Conservation (phyloP, 202 grass and related monocot genomes). For the Hordeum pubiflorum region DNA sequence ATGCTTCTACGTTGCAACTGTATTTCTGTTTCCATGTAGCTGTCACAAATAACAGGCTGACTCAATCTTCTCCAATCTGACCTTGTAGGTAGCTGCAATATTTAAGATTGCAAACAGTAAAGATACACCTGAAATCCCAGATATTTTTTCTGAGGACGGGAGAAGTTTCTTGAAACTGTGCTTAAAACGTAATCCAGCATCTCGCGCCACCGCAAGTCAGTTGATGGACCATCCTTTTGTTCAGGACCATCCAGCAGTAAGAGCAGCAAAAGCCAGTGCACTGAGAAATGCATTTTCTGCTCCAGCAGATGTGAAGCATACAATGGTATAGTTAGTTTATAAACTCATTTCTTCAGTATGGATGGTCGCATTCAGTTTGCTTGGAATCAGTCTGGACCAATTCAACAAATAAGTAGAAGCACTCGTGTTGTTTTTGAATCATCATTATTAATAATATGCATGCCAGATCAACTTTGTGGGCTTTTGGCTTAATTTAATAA, state of each 20-base stretch:
- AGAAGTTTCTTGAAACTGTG: conserved; percentile 74
- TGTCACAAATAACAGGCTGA: background rate
- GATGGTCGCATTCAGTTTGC: background rate
- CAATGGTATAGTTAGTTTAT: conserved; percentile 15
- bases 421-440: background rate
- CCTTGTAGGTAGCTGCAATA: conserved; percentile 83
- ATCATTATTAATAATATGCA: background rate
- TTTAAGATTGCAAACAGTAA: conserved; percentile 99
- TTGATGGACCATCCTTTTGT: conserved; percentile 90
- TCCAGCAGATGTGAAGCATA: conserved; percentile 31
- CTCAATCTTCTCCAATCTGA: background rate
- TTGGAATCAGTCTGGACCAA: background rate
- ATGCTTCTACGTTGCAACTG: conserved; percentile 21
- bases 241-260: conserved; percentile 52
- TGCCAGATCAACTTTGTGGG: background rate
- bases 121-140: conserved; percentile 85
- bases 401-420: background rate
- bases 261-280: conserved; percentile 40
- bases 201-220: conserved; percentile 60
- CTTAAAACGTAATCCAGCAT: conserved; percentile 71
- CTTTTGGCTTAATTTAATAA: background rate
- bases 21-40: conserved; percentile 20
- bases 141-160: conserved; percentile 53
- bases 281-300: conserved; percentile 33
- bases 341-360: background rate